Base-by-base conservation (phyloP, 768 basidiomycete species). In the Saitozyma sp. region DNA sequence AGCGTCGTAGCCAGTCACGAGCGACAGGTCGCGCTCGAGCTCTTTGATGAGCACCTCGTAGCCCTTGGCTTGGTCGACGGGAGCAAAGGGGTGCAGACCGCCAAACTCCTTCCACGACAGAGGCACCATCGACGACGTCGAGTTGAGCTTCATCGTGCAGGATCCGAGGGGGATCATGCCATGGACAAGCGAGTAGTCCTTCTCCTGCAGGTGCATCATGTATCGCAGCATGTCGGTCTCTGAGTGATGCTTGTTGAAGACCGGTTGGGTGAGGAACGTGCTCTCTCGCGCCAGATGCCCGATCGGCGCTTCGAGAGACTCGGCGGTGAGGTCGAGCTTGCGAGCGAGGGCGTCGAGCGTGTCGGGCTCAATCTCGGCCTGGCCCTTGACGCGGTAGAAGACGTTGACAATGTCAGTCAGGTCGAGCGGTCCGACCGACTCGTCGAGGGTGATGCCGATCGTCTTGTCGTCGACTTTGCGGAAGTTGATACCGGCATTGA, bases 191-290 rank as follows among this genome's bases (percentile, higher is more conserved):
- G 91, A 89, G 61, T 98, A 85, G 76, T 99, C 96, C 82, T 98
- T 98, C 43, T 88, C 88, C 63, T 93, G 90, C 54, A 99, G 85
- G 69, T 92, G 89, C 81, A 91, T 86, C 74, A 98, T 91, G 80
- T 97, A 96, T 43, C 96, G 92, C 41, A 99, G 83, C 90, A 99
- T 93, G 81, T 97, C 93, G 0, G 96, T 99, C 83, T 99, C 96
- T 6, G 93, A 95, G 78, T 98, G 95, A 74, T 97, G 89, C 59
- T 88, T 87, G 83, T 97, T 98, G 83, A 95, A 99, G 45, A 96
- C 91, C 0, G 90, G 85, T 77, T 99, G 91, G 0, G 86, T 84
- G 10, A 99, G 84, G 80, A 87, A 90, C 48, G 85, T 80, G 2
- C 89, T 89, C 2, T 75, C 73, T 51, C 81, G 66, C 8, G 73